A percentile compares a stretch with the other conserved stretches of the same genome.
Conservation (phyloP, 345 rosid genomes). For the Orychophragmus violaceus region DNA sequence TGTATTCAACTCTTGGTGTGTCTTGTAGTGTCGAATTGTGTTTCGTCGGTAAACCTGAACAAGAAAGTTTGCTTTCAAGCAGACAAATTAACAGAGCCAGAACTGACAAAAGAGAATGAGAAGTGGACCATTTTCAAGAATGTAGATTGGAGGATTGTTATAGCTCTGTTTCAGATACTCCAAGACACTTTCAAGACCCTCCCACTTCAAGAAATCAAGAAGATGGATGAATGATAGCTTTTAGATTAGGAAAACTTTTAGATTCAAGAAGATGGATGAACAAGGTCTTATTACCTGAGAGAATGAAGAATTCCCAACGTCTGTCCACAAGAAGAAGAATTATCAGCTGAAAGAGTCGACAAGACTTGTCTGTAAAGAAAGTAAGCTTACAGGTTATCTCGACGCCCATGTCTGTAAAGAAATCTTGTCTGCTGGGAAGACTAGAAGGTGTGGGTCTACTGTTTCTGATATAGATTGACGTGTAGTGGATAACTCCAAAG, state of each 20-base stretch:
- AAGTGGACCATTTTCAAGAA: constrained; percentile 42
- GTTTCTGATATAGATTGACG: constrained; percentile 26
- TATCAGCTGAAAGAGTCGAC: background rate
- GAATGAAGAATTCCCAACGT: background rate
- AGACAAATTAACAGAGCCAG: background rate
- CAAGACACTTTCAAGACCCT: constrained; percentile 30
- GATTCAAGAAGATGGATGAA: background rate
- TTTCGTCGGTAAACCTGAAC: constrained; percentile 26
- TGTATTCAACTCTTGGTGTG: constrained; percentile 29
- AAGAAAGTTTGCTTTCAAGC: background rate
- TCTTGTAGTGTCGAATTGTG: constrained; percentile 35
- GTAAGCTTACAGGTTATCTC: constrained; percentile 19
- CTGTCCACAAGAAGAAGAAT: constrained; percentile 27
- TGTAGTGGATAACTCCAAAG: constrained; percentile 49
- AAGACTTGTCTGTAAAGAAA: background rate
- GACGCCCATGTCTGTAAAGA: constrained; percentile 32
- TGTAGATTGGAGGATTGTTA: constrained; percentile 44
- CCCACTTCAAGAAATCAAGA: constrained; percentile 21
- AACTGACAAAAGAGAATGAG: constrained; percentile 3
- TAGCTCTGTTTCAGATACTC: constrained; percentile 36
- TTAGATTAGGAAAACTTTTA: background rate
- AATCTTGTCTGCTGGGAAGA: constrained; percentile 26
- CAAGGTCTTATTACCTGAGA: constrained; percentile 19
- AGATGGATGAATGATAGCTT: background rate
- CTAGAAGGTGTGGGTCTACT: constrained; percentile 11